phyloP scores from a whole-genome alignment of 2,329 filamentous ascomycete species.

The Gremmenia infestans region DNA sequence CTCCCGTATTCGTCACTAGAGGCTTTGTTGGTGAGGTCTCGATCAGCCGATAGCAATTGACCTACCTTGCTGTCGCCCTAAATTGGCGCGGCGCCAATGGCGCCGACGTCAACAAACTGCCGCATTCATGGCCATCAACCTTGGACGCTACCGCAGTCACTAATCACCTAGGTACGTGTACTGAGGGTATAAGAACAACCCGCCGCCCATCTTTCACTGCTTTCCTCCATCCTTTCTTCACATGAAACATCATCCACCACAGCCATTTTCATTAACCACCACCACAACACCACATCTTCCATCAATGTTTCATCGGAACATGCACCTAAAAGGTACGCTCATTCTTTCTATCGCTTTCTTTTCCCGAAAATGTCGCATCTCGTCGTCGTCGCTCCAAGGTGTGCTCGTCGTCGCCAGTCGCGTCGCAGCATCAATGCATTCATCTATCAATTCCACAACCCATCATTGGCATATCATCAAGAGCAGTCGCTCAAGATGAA shows the following conservation, averaged over 20 bases:
- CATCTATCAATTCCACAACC: background rate
- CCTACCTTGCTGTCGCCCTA: no score
- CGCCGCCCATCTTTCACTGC: background rate
- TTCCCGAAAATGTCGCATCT: background rate
- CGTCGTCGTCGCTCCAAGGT: background rate
- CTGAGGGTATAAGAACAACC: background rate
- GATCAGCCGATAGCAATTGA: no score
- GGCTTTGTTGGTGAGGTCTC: no score
- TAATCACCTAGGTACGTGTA: background rate
- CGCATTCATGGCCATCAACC: background rate
- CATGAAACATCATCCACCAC: background rate
- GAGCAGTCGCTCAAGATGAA: background rate
- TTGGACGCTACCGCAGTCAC: background rate
- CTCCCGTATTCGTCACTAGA: background rate
- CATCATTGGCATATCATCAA: background rate
- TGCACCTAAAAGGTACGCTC: background rate
- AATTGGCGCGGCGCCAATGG: no score
- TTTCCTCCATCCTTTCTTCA: background rate
- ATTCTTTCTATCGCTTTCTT: background rate
- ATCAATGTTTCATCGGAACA: background rate
- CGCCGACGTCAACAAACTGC: background rate
- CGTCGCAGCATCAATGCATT: background rate
- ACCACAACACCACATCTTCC: background rate
- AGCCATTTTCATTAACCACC: constrained; percentile 4
- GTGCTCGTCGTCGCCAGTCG: background rate